phyloP scores from a whole-genome alignment of 2,329 filamentous ascomycete species.

The Chaetomiaceae sp. region DNA sequence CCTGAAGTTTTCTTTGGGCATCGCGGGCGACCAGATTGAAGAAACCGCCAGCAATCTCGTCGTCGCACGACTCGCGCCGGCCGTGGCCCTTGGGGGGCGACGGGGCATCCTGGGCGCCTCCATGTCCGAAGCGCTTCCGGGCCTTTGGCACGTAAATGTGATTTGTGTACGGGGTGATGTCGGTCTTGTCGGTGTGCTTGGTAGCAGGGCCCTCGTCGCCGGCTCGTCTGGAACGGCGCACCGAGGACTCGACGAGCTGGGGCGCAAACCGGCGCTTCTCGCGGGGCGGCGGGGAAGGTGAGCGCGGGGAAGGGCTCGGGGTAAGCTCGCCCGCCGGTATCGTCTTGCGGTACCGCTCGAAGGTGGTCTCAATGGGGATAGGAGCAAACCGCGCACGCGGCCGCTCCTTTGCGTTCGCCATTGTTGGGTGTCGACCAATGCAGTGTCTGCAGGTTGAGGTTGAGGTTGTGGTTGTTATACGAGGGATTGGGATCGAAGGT shows the following conservation, averaged over 20 bases:
- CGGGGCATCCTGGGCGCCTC: constrained; percentile 29
- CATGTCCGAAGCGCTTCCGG: constrained; percentile 36
- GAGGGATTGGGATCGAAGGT: not conserved
- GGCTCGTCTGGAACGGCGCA: constrained; percentile 60
- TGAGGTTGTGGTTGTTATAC: constrained; percentile 2
- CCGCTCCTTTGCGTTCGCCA: constrained; percentile 37
- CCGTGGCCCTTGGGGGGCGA: constrained; percentile 37
- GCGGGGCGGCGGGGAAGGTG: constrained; percentile 38
- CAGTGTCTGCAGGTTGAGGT: too few species aligned
- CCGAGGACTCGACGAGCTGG: constrained; percentile 73
- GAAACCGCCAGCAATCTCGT: constrained; percentile 69
- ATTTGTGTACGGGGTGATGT: constrained; percentile 61
- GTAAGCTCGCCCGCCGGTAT: constrained; percentile 44
- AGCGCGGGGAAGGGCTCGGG: constrained; percentile 53
- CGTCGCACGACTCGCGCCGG: constrained; percentile 68
- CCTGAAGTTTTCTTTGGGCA: constrained; percentile 73
- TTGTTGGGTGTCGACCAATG: constrained; percentile 23
- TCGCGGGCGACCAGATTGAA: constrained; percentile 75
- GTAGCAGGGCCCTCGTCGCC: constrained; percentile 60
- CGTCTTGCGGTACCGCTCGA: constrained; percentile 51
- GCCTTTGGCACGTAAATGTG: constrained; percentile 52
- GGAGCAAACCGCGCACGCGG: constrained; percentile 59
- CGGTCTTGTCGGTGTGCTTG: constrained; percentile 64
- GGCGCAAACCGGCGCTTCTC: constrained; percentile 61
- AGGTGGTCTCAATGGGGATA: constrained; percentile 68